Percentiles rank a stretch among this genome's conserved stretches.
Conservation (phyloP, 768 basidiomycete genomes). For the Butyriboletus loyo region DNA sequence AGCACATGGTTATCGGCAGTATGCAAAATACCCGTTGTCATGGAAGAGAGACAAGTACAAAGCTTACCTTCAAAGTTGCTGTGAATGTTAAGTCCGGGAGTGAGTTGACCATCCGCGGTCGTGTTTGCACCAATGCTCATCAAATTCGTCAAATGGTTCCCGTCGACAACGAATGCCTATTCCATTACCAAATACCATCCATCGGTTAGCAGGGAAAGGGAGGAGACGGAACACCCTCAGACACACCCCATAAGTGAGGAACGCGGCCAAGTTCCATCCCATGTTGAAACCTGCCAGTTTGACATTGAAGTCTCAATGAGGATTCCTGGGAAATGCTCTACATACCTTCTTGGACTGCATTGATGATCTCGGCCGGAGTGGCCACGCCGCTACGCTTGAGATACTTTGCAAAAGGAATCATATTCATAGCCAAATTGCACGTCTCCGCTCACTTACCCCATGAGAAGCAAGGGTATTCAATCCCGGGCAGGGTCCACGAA, state of each 20-base stretch:
- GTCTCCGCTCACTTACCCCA: slow-evolving; percentile 15
- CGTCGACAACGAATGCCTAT: slow-evolving; percentile 26
- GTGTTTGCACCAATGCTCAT: slow-evolving; percentile 26
- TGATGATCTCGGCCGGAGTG: slow-evolving; percentile 23
- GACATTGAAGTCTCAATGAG: background rate
- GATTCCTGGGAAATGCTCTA: no score
- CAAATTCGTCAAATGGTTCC: slow-evolving; percentile 27
- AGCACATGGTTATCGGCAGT: background rate
- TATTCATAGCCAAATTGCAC: background rate
- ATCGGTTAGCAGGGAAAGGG: background rate
- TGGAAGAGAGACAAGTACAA: background rate
- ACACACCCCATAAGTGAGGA: slow-evolving; percentile 22
- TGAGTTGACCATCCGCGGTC: slow-evolving; percentile 8
- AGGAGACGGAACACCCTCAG: background rate
- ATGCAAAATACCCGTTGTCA: background rate
- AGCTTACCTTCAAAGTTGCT: slow-evolving; percentile 22
- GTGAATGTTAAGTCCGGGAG: slow-evolving; percentile 21
- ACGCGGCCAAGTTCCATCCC: slow-evolving; percentile 20
- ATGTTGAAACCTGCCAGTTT: slow-evolving; percentile 21
- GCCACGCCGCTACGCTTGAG: slow-evolving; percentile 18
- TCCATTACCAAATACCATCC: background rate
- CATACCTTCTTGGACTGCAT: slow-evolving; percentile 22
- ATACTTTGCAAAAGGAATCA: slow-evolving; percentile 9
- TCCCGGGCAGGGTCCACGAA: slow-evolving; percentile 27
- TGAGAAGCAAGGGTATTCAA: slow-evolving; percentile 27